Evolutionary conservation across 352 stramenopile genomes (phyloP), one percentile per base, ranked within the genome.

Genomic region (Phytophthora constricta): DNA sequence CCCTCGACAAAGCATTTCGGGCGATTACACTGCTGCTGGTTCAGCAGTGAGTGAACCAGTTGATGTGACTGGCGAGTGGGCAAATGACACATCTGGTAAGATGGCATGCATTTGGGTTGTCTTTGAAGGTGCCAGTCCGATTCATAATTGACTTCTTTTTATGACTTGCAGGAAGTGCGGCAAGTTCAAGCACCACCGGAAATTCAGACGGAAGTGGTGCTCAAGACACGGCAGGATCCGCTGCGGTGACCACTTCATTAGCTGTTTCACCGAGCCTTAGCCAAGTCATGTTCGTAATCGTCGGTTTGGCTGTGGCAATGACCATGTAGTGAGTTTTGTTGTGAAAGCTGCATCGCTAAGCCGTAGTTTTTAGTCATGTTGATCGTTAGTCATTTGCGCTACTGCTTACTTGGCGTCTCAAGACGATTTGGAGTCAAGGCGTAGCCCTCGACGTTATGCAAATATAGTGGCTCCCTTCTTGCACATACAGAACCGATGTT

Each of bases 11-110:
- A 68, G 54, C 0, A 72, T 72, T 13, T 64, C 57, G 7, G 70
- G 41, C 11, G 16, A 39, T 11, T 66, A 72, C 26, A 65, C 59
- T 7, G 62, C 74, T 5, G 72, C 76, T 27, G 83, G 83, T 8
- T 75, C 69, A 41, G 72, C 83, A 10, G 77, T 90, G 14, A 79
- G 76, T 20, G 42, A 76, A 0, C 80, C 80, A 0, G 58, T 72
- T 3, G 67, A 78, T 19, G 58, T 84, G 31, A 47, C 68, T 33
- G 51, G 43, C 11, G 53, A 74, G 45, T 81, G 77, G 77, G 2
- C 50, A 2, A 65, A 61, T 45, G 49, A 59, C 4, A 59, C 58
- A 28, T 77, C 73, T 34, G 68, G 73, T 84, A 58, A 19, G 59
- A 43, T 19, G 13, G 31, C 14, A 2, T 58, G 34, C 9, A n/a